Evolutionary conservation across 768 basidiomycete species (phyloP), one percentile per base, ranked within the genome.

Genomic region (Suillus fuscotomentosus): DNA sequence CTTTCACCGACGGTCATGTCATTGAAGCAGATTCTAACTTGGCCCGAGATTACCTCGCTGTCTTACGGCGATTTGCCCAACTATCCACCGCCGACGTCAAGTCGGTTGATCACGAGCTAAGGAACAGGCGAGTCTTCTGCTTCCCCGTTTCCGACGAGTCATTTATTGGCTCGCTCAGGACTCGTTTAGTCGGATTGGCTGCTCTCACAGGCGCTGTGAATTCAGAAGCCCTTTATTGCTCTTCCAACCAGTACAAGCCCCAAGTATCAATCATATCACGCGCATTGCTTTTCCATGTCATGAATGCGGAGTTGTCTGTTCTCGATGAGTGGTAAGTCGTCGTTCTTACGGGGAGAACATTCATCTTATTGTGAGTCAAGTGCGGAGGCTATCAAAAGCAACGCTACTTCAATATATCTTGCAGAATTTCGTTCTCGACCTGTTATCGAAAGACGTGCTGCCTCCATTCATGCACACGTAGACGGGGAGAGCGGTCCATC

Each of bases 401-500:
- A 88, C 47, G 83, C 92, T 1, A 83, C 81, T 3, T 94, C 94
- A 1, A 86, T 89, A 2, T 95, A 92, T 74, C 79, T 96, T 68
- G 86, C 86, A 14, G 94, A 96, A 72, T 97, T 95, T 69, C 86
- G 93, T 42, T 88, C 88, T 5, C 82, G 91, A 62, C 94, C 95
- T 13, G 79, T 88, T 3, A 79, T 88, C 15, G 92, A 96, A 73
- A 81, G 95, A 61, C 86, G 92, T 38, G 95, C 95, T 0, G 90
- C 91, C 5, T 97, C 95, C 2, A 90, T 97, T 15, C 95, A 96
- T 72, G 79, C 90, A 10, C 95, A 97, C 72, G 77, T 95, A 17
- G 91, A 96, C 67, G 95, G 95, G 11, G 92, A 97, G 70, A 86
- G 88, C 59, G 95, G 95, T 0, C 94, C 95, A 31, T 84, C 88